These are phyloP conservation scores for Saccharomyces jurei DNA, from an alignment of 805 yeast species.

Conservation along the genomic window DNA sequence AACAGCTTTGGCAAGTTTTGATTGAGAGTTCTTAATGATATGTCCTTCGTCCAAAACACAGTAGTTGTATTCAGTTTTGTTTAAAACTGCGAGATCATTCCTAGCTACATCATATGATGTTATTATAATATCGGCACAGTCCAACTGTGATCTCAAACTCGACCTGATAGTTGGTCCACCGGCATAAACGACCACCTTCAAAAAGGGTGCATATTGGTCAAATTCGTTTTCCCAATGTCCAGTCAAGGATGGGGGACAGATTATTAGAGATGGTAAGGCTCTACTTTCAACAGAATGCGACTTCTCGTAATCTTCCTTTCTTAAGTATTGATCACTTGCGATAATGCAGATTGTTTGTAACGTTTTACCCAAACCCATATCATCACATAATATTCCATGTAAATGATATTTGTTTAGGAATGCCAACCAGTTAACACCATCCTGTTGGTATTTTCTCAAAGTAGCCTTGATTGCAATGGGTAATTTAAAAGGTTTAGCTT, in stretches of 20 bases:
- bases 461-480: constrained; percentile 93
- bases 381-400: constrained; percentile 97
- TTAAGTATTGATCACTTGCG: constrained; percentile 86
- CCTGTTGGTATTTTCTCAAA: constrained; percentile 90
- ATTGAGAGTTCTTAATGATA: constrained; percentile 83
- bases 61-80: constrained; percentile 68
- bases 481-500: constrained; percentile 75
- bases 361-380: constrained; percentile 98
- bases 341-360: constrained; percentile 94
- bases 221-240: constrained; percentile 99
- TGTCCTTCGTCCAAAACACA: constrained; percentile 98
- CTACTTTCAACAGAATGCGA: constrained; percentile 60
- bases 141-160: constrained; percentile 44
- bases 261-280: constrained; percentile 72
- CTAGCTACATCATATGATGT: constrained; percentile 96
- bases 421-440: constrained; percentile 97
- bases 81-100: constrained; percentile 67
- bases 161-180: constrained; percentile 80
- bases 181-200: constrained; percentile 77
- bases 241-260: constrained; percentile 95
- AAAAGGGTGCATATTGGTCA: constrained; percentile 78
- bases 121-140: constrained; percentile 70
- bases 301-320: constrained; percentile 57
- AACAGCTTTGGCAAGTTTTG: constrained; percentile 84
- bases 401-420: constrained; percentile 88